Percentiles rank a stretch among this genome's conserved stretches.
phyloP scores from a whole-genome alignment of 345 rosid species.

The thale cress (Arabidopsis thaliana) region DNA sequence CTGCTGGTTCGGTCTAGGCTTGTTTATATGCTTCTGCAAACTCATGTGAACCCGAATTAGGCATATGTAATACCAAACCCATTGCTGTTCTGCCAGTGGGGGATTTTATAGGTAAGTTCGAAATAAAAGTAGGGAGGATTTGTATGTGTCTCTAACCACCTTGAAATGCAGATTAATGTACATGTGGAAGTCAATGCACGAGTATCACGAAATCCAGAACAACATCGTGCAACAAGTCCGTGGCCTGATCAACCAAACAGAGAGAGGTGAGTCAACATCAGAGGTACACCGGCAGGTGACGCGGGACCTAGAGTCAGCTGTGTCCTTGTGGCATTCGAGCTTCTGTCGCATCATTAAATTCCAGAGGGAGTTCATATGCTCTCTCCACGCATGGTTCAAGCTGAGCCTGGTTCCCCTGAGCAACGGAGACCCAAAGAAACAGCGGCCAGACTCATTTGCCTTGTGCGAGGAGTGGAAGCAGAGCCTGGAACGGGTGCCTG shows the following conservation, averaged over 20 bases:
- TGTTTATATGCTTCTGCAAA: neutral
- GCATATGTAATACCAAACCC: neutral
- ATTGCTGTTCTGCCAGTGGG: constrained; percentile 1
- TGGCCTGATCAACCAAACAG: constrained; percentile 73
- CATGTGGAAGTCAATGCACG: constrained; percentile 94
- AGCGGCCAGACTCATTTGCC: constrained; percentile 57
- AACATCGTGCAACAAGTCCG: constrained; percentile 89
- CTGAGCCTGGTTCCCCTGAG: constrained; percentile 73
- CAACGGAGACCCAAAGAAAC: constrained; percentile 52
- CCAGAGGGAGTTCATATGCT: constrained; percentile 73
- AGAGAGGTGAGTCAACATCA: constrained; percentile 76
- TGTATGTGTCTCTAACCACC: constrained; percentile 10
- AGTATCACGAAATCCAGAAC: constrained; percentile 81
- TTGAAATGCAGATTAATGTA: constrained; percentile 74
- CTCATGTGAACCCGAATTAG: neutral
- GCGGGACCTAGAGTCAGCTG: constrained; percentile 84
- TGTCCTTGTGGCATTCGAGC: constrained; percentile 85
- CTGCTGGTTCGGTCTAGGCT: neutral
- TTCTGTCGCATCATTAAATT: constrained; percentile 79
- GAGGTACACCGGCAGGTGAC: constrained; percentile 88
- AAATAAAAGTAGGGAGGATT: neutral
- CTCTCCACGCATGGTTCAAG: constrained; percentile 92
- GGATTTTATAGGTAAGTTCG: neutral
- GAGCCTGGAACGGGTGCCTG: constrained; percentile 87
- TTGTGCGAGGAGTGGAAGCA: constrained; percentile 93